These are phyloP conservation scores for Kregervanrija delftensis DNA, from an alignment of 805 yeast species.

Conservation along the genomic window DNA sequence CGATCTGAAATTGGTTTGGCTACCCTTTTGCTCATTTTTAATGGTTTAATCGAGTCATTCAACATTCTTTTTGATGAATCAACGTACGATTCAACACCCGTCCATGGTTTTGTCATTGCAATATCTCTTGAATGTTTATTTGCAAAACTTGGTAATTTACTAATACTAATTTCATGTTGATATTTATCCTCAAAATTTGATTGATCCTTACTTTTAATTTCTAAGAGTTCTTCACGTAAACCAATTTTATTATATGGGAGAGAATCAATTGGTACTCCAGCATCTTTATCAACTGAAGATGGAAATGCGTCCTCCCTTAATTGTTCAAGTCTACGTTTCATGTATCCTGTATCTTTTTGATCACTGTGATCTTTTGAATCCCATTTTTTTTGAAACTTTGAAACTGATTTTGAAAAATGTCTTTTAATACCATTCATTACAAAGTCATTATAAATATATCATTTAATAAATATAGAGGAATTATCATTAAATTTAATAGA, in stretches of 20 bases:
- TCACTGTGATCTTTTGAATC: neutral
- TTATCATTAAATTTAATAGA: no score
- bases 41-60: constrained; percentile 42
- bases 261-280: constrained; percentile 26
- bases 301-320: constrained; percentile 37
- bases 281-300: constrained; percentile 26
- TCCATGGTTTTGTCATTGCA: constrained; percentile 53
- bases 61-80: constrained; percentile 52
- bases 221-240: constrained; percentile 21
- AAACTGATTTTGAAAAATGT: no score
- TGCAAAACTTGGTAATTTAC: constrained; percentile 38
- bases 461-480: no score
- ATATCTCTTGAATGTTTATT: constrained; percentile 37
- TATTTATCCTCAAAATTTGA: constrained; percentile 30
- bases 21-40: constrained; percentile 6
- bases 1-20: constrained; percentile 28
- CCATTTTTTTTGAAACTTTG: no score
- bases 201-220: constrained; percentile 22
- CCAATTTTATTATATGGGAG: constrained; percentile 14
- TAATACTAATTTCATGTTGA: constrained; percentile 34
- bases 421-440: no score
- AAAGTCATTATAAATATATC: no score
- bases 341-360: constrained; percentile 16
- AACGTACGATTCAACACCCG: constrained; percentile 40
- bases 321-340: constrained; percentile 33